Conservation (phyloP, 352 stramenopile species). For the Phytophthora megakarya region DNA sequence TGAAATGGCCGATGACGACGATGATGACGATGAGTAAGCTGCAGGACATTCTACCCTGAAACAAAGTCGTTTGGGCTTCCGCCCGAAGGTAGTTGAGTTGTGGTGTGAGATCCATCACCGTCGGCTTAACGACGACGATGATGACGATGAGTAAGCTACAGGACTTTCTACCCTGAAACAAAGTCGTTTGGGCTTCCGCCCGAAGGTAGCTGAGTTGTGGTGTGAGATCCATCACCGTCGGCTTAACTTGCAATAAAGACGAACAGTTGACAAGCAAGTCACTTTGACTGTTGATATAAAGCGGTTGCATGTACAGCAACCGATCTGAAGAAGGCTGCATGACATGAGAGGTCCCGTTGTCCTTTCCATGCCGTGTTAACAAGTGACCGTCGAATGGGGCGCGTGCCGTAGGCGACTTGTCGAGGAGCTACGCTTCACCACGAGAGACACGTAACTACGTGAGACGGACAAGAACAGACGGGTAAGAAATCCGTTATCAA, state of each 20-base stretch:
- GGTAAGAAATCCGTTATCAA: conserved; percentile 23
- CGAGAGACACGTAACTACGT: conserved; percentile 15
- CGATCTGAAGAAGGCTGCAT: background rate
- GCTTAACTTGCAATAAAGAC: conserved; percentile 37
- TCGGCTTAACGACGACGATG: conserved; percentile 88
- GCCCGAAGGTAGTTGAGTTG: background rate
- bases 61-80: conserved; percentile 10
- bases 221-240: conserved; percentile 7
- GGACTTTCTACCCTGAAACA: conserved; percentile 12
- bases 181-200: conserved; percentile 6
- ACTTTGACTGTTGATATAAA: background rate
- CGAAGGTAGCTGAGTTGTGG: background rate
- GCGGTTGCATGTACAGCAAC: background rate
- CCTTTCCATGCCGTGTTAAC: conserved; percentile 18
- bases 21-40: conserved; percentile 74
- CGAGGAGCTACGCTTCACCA: conserved; percentile 5
- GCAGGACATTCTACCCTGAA: conserved; percentile 8
- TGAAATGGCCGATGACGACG: conserved; percentile 88
- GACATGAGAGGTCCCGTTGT: background rate
- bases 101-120: conserved; percentile 3
- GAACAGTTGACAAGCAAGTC: conserved; percentile 10
- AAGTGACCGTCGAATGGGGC: background rate
- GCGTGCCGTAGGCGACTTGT: background rate
- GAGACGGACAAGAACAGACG: conserved; percentile 11
- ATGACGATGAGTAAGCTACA: conserved; percentile 62